Percentiles rank a stretch among this genome's conserved stretches.
These are phyloP conservation scores for Trichomonas tenax DNA, from an alignment of 208 protist genomes.

Conservation along the genomic window DNA sequence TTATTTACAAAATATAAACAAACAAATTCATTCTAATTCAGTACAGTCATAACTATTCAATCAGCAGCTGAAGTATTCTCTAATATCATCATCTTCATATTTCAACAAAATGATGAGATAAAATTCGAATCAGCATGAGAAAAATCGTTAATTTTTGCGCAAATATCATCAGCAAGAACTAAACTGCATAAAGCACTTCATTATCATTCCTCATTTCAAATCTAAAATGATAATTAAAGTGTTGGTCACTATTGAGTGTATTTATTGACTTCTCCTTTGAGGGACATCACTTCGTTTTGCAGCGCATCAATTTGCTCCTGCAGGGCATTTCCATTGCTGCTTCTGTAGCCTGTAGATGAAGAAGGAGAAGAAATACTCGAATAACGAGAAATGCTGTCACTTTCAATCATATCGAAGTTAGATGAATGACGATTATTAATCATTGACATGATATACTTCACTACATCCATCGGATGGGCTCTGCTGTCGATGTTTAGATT, in stretches of 20 bases:
- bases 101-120: no score
- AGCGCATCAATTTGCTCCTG: neutral
- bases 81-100: no score
- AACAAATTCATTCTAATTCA: no score
- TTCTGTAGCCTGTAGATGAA: neutral
- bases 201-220: no score
- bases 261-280: neutral
- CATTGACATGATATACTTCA: neutral
- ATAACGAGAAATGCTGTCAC: neutral
- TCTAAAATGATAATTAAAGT: no score
- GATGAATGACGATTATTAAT: neutral
- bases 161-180: no score
- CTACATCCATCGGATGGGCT: neutral
- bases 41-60: no score
- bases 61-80: no score
- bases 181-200: no score
- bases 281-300: neutral
- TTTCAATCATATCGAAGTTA: neutral
- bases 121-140: no score
- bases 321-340: neutral
- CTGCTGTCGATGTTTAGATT: neutral
- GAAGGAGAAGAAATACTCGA: neutral
- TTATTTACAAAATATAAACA: no score
- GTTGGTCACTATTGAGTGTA: neutral
- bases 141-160: no score